Base-by-base conservation (phyloP, 2,329 filamentous ascomycete genomes). In the Elsinoe arachidis region DNA sequence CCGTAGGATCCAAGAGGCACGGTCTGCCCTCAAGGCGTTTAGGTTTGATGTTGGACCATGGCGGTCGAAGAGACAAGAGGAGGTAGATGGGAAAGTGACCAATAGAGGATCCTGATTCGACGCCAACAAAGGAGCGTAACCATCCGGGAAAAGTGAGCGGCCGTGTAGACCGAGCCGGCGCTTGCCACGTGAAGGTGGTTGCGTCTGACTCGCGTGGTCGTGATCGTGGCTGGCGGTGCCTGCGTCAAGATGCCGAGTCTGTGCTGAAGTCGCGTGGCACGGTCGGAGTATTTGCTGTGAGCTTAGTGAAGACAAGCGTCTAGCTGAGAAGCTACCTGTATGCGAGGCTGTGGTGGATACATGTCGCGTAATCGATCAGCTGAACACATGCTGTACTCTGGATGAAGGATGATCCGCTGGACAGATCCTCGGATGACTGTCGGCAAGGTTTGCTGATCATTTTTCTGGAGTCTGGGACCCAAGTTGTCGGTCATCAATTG, bases 161-260 rank as follows among this genome's bases (percentile, higher is more conserved):
- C 33, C 49, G 33, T 17, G 10, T 26, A 21, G 49, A 33, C 21
- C 33, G 47, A 53, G 35, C 34, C 34, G 17, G 49, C 34, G 49
- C 49, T 35, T 53, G 49, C 49, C 49, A 53, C 49, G 49, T 53
- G 49, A 53, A 39, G 49, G 34, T 53, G 49, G 49, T 53, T 39
- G 35, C 33, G n/a, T 53, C 49, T 53, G 49, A 53, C 49, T 53
- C 49, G 33, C 33, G 39, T 39, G 12, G 34, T 26, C 19, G 11
- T 38, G 49, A 33, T 10, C 15, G 49, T 53, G 49, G 49, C 49
- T 39, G 26, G 49, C 49, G 41, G 49, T 53, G 49, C 49, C 49
- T 53, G 49, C 49, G 34, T 53, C 26, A 15, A 39, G 33, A 53
- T 37, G 26, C 33, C 23, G 34, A 53, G 33, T 19, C 15, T 53